phyloP scores from a whole-genome alignment of 192 early-diverging fungal genomes.

The Umbelopsis ramanniana region DNA sequence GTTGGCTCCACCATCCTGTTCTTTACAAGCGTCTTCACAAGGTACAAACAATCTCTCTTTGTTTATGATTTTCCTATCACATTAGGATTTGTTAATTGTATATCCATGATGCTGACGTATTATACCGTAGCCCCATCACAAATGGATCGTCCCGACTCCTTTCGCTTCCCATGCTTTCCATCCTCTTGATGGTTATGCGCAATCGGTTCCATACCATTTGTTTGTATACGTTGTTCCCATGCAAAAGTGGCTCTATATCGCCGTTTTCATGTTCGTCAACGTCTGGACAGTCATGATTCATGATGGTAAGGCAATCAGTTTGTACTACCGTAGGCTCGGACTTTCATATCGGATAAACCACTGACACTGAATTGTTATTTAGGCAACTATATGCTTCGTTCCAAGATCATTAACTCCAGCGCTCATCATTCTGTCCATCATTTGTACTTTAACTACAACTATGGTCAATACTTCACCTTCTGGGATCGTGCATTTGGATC shows the following conservation, averaged over 20 bases:
- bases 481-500: constrained; percentile 81
- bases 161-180: constrained; percentile 97
- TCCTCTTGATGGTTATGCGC: constrained; percentile 90
- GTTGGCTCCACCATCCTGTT: constrained; percentile 86
- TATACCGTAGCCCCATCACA: constrained; percentile 51
- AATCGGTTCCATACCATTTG: constrained; percentile 95
- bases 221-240: constrained; percentile 92
- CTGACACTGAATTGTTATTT: not conserved
- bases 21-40: constrained; percentile 92
- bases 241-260: constrained; percentile 89
- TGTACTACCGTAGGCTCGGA: not conserved
- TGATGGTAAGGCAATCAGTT: constrained; percentile 64
- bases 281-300: constrained; percentile 98
- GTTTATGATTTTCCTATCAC: not conserved
- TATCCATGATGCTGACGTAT: not conserved
- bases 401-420: constrained; percentile 78
- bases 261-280: constrained; percentile 86
- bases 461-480: constrained; percentile 97
- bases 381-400: constrained; percentile 74
- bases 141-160: constrained; percentile 83
- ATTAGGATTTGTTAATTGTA: not conserved
- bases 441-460: constrained; percentile 99
- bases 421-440: constrained; percentile 99
- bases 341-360: not conserved
- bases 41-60: constrained; percentile 39